Evolutionary conservation across 2,329 filamentous ascomycete genomes (phyloP), one percentile per base, ranked within the genome.

Genomic region (Cladorrhinum sp.): DNA sequence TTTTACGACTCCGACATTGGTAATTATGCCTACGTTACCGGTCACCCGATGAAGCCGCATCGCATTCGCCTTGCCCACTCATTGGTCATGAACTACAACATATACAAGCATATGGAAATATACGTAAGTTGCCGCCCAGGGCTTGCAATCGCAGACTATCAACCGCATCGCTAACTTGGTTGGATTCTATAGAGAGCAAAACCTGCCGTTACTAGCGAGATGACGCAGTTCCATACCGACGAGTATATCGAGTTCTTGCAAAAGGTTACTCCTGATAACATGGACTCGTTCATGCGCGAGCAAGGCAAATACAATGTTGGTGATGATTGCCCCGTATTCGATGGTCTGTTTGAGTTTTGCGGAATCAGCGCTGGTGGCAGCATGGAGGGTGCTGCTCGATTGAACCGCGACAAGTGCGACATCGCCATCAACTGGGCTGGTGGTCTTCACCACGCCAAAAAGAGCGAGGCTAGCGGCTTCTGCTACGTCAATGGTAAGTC

Each of bases 351-450:
- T 73, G 91, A 96, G 70, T 99, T 97, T 74, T 96, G 95, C 68
- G 92, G 92, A 24, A 91, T 97, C 66, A 98, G 96, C 74, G 91
- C 92, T 10, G 95, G 95, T 59, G 95, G 92, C 53, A 96, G 91
- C 53, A 90, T 99, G 81, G 93, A 96, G 72, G 95, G 93, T 16
- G 93, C 95, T 2, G 90, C 91, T 32, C 90, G 95, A 64, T 83
- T 99, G 20, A 92, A 93, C 71, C 90, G 93, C 65, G 85, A 91
- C 65, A 95, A 97, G 76, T 95, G 92, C 72, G 92, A 98, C 74
- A 96, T 99, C 70, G 95, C 95, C 20, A 91, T 99, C 74, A 98
- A 98, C 76, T 99, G 95, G 95, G 95, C 93, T 50, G 95, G 95
- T 55, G 95, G 95, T 24, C 85, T 99, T 52, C 95, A 99, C 75